Conservation (phyloP, 495 filamentous ascomycete species). For the Hyaloscypha variabilis region DNA sequence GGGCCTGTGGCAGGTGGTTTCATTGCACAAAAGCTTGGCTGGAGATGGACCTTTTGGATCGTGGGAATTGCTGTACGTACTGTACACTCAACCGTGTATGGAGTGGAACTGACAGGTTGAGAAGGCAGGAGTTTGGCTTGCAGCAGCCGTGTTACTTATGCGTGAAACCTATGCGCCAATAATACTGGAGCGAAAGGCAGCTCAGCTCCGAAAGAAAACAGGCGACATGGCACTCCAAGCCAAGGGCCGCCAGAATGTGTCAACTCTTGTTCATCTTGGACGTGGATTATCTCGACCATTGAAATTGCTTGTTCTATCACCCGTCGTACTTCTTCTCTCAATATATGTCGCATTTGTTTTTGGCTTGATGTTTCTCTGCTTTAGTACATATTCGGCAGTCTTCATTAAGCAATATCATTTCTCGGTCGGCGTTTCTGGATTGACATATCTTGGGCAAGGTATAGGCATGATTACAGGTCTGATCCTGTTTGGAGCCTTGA, state of each 20-base stretch:
- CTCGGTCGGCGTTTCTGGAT: constrained; percentile 61
- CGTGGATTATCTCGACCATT: constrained; percentile 55
- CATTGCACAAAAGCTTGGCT: constrained; percentile 56
- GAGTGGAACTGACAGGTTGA: not conserved
- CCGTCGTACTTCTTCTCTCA: constrained; percentile 60
- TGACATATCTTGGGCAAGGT: constrained; percentile 68
- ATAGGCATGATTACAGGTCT: constrained; percentile 41
- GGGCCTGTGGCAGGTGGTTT: constrained; percentile 51
- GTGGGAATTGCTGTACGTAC: constrained; percentile 24
- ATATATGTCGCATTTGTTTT: constrained; percentile 64
- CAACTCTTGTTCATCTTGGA: constrained; percentile 45
- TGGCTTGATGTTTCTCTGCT: constrained; percentile 69
- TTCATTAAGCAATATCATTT: constrained; percentile 62
- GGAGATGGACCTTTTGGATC: constrained; percentile 68
- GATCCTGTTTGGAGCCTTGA: constrained; percentile 30
- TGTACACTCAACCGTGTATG: not conserved
- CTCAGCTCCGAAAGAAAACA: constrained; percentile 60
- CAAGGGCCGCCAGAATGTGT: constrained; percentile 50
- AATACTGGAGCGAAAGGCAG: constrained; percentile 56
- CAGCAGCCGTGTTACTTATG: constrained; percentile 52
- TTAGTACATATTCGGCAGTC: constrained; percentile 65
- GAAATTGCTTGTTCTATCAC: constrained; percentile 58
- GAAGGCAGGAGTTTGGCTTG: not conserved
- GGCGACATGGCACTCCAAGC: constrained; percentile 63
- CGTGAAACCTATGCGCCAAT: constrained; percentile 54